Percentiles rank a stretch among this genome's conserved stretches.
phyloP scores from a whole-genome alignment of 2,329 filamentous ascomycete genomes.

The Thyridium curvatum region DNA sequence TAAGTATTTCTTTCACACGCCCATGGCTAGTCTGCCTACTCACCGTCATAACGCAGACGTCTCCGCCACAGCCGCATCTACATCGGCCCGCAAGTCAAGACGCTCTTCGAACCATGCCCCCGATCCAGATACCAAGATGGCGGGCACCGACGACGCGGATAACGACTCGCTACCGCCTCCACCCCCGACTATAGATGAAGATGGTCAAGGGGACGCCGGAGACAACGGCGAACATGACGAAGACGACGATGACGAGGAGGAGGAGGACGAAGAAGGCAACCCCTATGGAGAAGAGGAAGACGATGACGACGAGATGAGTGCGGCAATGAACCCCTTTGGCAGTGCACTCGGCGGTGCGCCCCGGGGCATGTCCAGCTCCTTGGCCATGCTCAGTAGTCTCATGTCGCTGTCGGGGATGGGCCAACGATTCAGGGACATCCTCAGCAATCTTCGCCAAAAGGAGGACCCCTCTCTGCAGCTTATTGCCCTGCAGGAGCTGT shows the following conservation, averaged over 20 bases:
- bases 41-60: too few relatives aligned
- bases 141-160: slow-evolving; percentile 54
- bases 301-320: slow-evolving; percentile 28
- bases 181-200: slow-evolving; percentile 32
- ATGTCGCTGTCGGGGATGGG: slow-evolving; percentile 88
- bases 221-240: slow-evolving; percentile 29
- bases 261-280: slow-evolving; percentile 46
- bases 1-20: slow-evolving; percentile 29
- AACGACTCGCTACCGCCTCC: slow-evolving; percentile 37
- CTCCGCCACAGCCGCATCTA: background rate
- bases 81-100: too few relatives aligned
- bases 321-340: slow-evolving; percentile 46
- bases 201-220: slow-evolving; percentile 24
- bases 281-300: slow-evolving; percentile 57
- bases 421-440: slow-evolving; percentile 69
- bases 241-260: slow-evolving; percentile 42
- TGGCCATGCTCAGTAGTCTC: slow-evolving; percentile 85
- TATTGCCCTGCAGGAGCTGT: slow-evolving; percentile 87
- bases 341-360: slow-evolving; percentile 61
- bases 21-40: too few relatives aligned
- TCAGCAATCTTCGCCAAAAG: slow-evolving; percentile 71
- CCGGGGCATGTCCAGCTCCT: slow-evolving; percentile 63
- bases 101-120: slow-evolving; percentile 36
- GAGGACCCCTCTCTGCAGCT: slow-evolving; percentile 83
- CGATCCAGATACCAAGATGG: slow-evolving; percentile 66